Evolutionary conservation across 1,284 basidiomycete species (phyloP).

Genomic region (Trametes pubescens): DNA sequence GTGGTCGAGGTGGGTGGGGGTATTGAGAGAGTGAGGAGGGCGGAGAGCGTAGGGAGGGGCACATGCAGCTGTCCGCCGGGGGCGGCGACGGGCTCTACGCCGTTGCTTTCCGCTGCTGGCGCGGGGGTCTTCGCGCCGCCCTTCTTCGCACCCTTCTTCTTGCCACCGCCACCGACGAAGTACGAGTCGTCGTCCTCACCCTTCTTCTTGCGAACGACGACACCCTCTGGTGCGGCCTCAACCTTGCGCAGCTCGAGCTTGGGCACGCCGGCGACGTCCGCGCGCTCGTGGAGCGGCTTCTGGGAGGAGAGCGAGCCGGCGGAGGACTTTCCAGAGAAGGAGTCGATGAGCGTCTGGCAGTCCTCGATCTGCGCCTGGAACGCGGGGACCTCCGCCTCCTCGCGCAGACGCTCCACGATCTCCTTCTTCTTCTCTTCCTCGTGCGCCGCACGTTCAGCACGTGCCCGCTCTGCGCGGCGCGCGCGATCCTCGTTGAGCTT

Average conservation of each 20-base stretch:
- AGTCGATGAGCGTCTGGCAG: conserved; percentile 93
- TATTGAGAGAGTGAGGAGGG: conserved; percentile 90
- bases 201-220: conserved; percentile 92
- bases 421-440: conserved; percentile 88
- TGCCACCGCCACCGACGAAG: conserved; percentile 74
- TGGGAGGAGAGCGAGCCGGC: conserved; percentile 51
- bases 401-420: conserved; percentile 82
- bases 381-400: conserved; percentile 92
- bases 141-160: conserved; percentile 80
- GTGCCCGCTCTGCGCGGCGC: conserved; percentile 81
- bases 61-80: conserved; percentile 68
- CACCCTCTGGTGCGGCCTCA: conserved; percentile 73
- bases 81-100: conserved; percentile 42
- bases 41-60: conserved; percentile 87
- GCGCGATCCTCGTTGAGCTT: conserved; percentile 89
- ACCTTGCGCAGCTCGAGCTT: conserved; percentile 89
- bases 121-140: conserved; percentile 52
- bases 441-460: conserved; percentile 84
- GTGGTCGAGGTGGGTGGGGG: conserved; percentile 83
- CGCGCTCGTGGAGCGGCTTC: conserved; percentile 46
- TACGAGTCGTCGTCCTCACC: conserved; percentile 86
- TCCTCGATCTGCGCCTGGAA: conserved; percentile 97
- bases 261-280: conserved; percentile 77
- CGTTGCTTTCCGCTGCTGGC: conserved; percentile 47
- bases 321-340: conserved; percentile 80